Evolutionary conservation across 805 yeast genomes (phyloP).

Genomic region (Starmerella floris): DNA sequence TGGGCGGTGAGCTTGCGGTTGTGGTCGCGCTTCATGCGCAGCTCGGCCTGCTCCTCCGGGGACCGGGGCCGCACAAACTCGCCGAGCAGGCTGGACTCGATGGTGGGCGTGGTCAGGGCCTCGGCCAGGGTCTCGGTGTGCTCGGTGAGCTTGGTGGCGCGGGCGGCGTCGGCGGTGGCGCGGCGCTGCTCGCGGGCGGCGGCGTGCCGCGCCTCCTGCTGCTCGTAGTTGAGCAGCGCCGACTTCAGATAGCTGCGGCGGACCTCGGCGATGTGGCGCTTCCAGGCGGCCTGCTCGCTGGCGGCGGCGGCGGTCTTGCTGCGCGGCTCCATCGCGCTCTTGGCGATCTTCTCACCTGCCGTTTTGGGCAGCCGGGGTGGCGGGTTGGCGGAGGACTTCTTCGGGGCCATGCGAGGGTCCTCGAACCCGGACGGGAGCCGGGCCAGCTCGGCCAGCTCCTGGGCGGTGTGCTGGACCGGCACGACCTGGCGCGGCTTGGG

Average conservation of each 20-base stretch:
- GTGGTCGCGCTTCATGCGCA: slow-evolving; percentile 47
- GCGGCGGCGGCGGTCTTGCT: slow-evolving; percentile 12
- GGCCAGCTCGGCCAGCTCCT: slow-evolving; percentile 30
- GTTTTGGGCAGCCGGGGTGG: slow-evolving; percentile 35
- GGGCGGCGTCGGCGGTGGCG: slow-evolving; percentile 26
- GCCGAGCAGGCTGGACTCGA: slow-evolving; percentile 43
- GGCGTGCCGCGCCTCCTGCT: slow-evolving; percentile 34
- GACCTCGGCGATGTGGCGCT: slow-evolving; percentile 42
- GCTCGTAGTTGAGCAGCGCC: slow-evolving; percentile 44
- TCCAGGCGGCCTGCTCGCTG: slow-evolving; percentile 32
- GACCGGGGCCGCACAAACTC: slow-evolving; percentile 65
- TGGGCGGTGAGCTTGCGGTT: slow-evolving; percentile 51
- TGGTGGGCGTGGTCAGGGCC: slow-evolving; percentile 62
- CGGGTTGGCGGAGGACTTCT: slow-evolving; percentile 42
- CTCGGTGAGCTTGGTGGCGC: slow-evolving; percentile 24
- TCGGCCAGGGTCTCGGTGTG: slow-evolving; percentile 35
- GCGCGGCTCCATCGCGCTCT: slow-evolving; percentile 33
- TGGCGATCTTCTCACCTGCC: slow-evolving; percentile 45
- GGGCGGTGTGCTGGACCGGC: slow-evolving; percentile 35
- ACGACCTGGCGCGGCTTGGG: slow-evolving; percentile 68
- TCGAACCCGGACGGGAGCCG: slow-evolving; percentile 56
- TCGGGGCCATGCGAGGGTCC: slow-evolving; percentile 49
- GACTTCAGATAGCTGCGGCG: slow-evolving; percentile 60
- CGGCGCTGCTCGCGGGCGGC: slow-evolving; percentile 29
- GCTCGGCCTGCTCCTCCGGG: slow-evolving; percentile 45